A percentile compares a stretch with the other conserved stretches of the same genome.
phyloP scores from a whole-genome alignment of 768 basidiomycete species.

The Trametopsis cervina region DNA sequence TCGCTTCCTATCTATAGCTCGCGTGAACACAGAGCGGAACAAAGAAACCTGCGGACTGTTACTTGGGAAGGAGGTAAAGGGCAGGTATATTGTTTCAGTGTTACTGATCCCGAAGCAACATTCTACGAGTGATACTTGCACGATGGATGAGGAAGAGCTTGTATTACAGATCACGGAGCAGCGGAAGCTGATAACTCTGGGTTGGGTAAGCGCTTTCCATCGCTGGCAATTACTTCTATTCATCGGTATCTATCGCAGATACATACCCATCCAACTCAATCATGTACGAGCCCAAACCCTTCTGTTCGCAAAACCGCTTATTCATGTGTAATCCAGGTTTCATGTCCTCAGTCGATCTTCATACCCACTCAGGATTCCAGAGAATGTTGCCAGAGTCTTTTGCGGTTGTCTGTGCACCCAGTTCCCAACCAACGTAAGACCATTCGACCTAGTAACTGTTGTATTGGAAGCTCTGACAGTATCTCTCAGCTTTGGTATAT shows the following conservation, averaged over 20 bases:
- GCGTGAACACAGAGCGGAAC: conserved; percentile 70
- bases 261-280: conserved; percentile 88
- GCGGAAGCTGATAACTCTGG: conserved; percentile 75
- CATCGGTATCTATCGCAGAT: conserved; percentile 43
- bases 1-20: conserved; percentile 71
- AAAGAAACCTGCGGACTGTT: conserved; percentile 85
- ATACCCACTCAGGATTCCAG: conserved; percentile 88
- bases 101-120: conserved; percentile 85
- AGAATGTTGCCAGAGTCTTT: conserved; percentile 87
- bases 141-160: conserved; percentile 86
- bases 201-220: conserved; percentile 61
- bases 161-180: conserved; percentile 82
- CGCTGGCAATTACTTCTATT: neutral
- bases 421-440: conserved; percentile 64
- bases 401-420: conserved; percentile 87
- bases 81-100: conserved; percentile 68
- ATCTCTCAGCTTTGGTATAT: conserved; percentile 66
- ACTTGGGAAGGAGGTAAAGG: conserved; percentile 57
- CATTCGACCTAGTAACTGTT: neutral
- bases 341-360: conserved; percentile 91
- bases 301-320: neutral
- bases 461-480: neutral
- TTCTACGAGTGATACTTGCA: conserved; percentile 86
- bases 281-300: conserved; percentile 44
- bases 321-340: conserved; percentile 44